Percentiles rank a stretch among this genome's conserved stretches.
These are phyloP conservation scores for Emydomyces testavorans DNA, from an alignment of 2,329 filamentous ascomycete species.

Conservation along the genomic window DNA sequence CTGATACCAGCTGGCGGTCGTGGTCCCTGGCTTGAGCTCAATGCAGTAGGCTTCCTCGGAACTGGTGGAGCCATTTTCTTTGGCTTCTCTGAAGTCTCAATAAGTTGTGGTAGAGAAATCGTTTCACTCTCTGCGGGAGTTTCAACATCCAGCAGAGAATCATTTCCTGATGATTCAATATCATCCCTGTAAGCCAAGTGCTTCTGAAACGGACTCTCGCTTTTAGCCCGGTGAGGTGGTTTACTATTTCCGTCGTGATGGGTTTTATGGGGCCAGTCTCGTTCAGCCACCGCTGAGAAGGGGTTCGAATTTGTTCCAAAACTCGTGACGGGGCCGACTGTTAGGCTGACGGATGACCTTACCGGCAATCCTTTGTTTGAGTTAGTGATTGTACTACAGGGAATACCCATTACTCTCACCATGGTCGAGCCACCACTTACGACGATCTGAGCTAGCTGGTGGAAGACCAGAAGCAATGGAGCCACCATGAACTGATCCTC, in stretches of 20 bases:
- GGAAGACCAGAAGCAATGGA: constrained; percentile 67
- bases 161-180: not conserved
- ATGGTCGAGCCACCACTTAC: constrained; percentile 56
- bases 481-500: constrained; percentile 70
- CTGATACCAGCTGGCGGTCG: not conserved
- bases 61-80: constrained; percentile 41
- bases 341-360: constrained; percentile 58
- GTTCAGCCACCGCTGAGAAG: constrained; percentile 60
- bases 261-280: constrained; percentile 61
- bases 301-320: constrained; percentile 68
- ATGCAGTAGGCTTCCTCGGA: constrained; percentile 49
- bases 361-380: constrained; percentile 52
- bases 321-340: constrained; percentile 57
- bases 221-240: not conserved
- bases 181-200: not conserved
- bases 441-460: constrained; percentile 49
- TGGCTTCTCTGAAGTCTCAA: not conserved
- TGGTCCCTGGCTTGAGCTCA: constrained; percentile 19
- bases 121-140: not conserved
- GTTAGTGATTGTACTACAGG: constrained; percentile 17
- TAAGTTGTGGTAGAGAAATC: not conserved
- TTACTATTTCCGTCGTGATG: not conserved
- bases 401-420: constrained; percentile 31
- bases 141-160: not conserved
- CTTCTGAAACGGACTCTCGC: not conserved